Base-by-base conservation (phyloP, 2,329 filamentous ascomycete genomes). In the Arthrobotrys entomopaga region DNA sequence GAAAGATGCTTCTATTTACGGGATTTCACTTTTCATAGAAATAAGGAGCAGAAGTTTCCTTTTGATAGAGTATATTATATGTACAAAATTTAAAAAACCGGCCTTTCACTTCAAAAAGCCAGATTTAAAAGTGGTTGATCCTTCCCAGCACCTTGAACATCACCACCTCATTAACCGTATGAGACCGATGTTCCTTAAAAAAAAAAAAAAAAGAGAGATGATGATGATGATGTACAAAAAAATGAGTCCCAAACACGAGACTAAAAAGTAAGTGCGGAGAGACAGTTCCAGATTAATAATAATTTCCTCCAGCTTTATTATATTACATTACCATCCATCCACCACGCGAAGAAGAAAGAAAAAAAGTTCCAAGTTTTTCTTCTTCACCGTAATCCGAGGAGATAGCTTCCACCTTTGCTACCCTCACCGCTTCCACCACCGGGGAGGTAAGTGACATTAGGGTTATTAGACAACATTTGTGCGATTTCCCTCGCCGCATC, bases 401-500 rank as follows among this genome's bases (percentile, higher is more conserved):
- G 81, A 78, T 91, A 81, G 57, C 80, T 81, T 10, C 87, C 85
- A 71, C 86, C 86, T 82, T 91, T 85, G 67, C 85, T 89, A 78
- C 87, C 86, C 61, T 84, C 85, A 42, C 82, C 83, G 71, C 91
- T 86, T 65, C 84, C 85, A 43, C 82, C 83, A 69, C 91, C 90
- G 2, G 95, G 95, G 77, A 99, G 83, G 82, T 99, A 99, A 54
- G 93, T 93, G 63, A 99, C 93, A 79, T 99, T 98, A 74, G 95
- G 93, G 84, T 99, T 99, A 72, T 85, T 84, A 19, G 94, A 88
- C 80, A 99, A 84, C 78, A 93, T 94, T 83, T 93, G 88, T 8
- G 95, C 95, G 83, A 99, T 97, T 80, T 99, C 96, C 82, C 90
- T 92, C 81, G 92, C 93, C 13, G 95, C 96, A 85, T 99, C 95